Base-by-base conservation (phyloP, 2,329 filamentous ascomycete species). In the Hypoxylon sp. region DNA sequence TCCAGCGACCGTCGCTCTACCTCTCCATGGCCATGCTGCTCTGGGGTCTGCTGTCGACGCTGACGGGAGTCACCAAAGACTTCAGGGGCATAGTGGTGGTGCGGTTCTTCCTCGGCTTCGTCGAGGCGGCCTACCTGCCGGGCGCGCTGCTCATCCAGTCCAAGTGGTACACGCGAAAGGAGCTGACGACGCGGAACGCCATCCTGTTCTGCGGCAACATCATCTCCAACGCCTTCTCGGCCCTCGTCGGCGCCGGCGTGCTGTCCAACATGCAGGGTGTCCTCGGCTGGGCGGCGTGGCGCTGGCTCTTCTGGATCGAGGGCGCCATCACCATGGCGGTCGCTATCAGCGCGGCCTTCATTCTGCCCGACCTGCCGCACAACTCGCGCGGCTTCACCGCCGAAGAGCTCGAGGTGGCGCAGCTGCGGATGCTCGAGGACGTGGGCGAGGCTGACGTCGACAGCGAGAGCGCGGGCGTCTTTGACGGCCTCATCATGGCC, bases 131-230 rank as follows among this genome's bases (percentile, higher is more conserved):
- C 1, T 88, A 88, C 70, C 75, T 88, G 21, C 86, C 87, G 0
- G 87, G 87, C 37, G 83, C 83, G 0, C 77, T 88, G 9, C 77
- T 88, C 38, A 83, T 88, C 41, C 77, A 89, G 17, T 86, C 83
- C 0, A 85, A 87, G 64, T 89, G 86, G 81, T 89, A 89, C 71
- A 88, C 86, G 1, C 79, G 85, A 43, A 79, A 81, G 46, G 83
- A 85, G 72, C 66, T 86, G 58, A 79, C 80, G 11, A 73, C 75
- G 50, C 75, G 83, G 48, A 84, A 85, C 64, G 82, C 83, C 52
- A 78, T 86, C 24, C 71, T 87, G 18, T 86, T 85, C 71, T 82
- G 82, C 58, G 82, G 83, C 1, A 85, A 84, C 66, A 79, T 85
- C 60, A 80, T 86, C 62, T 83, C 83, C 41, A 84, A 83, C 43